Evolutionary conservation across 1,284 basidiomycete genomes (phyloP).

Genomic region (Ustilago loliicola): DNA sequence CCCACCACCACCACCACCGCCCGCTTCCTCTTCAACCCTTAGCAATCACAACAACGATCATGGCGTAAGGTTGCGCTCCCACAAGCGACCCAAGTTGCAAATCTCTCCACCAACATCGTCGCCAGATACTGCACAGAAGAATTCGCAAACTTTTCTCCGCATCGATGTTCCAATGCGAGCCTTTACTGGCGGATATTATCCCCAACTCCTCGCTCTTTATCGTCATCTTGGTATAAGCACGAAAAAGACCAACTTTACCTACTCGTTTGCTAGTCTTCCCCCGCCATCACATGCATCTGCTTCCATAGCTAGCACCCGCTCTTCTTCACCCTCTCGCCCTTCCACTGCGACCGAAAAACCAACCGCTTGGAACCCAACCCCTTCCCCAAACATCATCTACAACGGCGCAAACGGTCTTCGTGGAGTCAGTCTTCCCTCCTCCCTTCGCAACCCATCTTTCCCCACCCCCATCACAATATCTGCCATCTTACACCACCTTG

Average conservation of each 20-base stretch:
- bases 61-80: conserved; percentile 8
- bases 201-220: conserved; percentile 61
- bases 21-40: too few relatives aligned
- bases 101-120: background rate
- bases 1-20: background rate
- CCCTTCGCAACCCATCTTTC: background rate
- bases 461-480: conserved; percentile 13
- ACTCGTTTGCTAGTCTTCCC: conserved; percentile 52
- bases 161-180: conserved; percentile 69
- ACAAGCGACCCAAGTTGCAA: conserved; percentile 13
- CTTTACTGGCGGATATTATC: conserved; percentile 68
- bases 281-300: background rate
- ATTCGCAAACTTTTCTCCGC: conserved; percentile 24
- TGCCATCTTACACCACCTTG: conserved; percentile 14
- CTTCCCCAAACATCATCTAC: conserved; percentile 53
- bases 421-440: conserved; percentile 51
- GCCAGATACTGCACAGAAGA: background rate
- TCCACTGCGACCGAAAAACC: background rate
- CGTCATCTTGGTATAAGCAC: conserved; percentile 50
- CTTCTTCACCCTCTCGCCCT: conserved; percentile 17
- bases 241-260: conserved; percentile 59
- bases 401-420: conserved; percentile 55
- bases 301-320: background rate
- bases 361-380: conserved; percentile 4
- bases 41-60: background rate